phyloP scores from a whole-genome alignment of 2,329 filamentous ascomycete species.

The Fusarium sp. region DNA sequence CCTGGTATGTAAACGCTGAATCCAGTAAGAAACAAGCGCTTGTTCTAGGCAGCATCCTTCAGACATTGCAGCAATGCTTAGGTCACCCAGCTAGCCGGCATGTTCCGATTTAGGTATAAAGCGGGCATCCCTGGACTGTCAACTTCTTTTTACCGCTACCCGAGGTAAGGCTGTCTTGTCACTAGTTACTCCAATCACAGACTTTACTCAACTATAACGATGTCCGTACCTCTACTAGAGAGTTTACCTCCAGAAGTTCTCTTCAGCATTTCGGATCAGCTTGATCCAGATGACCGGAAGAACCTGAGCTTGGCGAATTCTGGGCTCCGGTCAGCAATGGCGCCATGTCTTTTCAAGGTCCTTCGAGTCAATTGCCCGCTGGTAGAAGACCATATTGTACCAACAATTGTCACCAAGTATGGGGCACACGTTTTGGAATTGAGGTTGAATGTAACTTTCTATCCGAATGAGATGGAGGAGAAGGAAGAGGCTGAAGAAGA shows the following conservation, averaged over 20 bases:
- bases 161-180: neutral
- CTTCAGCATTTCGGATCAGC: neutral
- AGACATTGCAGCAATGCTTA: neutral
- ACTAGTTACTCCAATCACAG: too few species aligned
- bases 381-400: neutral
- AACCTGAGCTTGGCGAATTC: neutral
- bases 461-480: neutral
- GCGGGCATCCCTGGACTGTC: neutral
- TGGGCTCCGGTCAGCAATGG: neutral
- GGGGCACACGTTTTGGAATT: neutral
- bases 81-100: neutral
- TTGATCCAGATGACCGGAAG: neutral
- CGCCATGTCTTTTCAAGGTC: neutral
- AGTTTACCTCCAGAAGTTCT: neutral
- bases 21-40: neutral
- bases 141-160: neutral
- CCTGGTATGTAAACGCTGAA: neutral
- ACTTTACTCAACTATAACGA: neutral
- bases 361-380: constrained; percentile 7
- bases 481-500: neutral
- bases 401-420: neutral
- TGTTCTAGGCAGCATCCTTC: neutral
- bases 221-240: neutral
- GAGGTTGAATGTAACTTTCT: neutral
- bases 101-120: neutral